A percentile compares a stretch with the other conserved stretches of the same genome.
These are phyloP conservation scores for Leishmania gerbilli DNA, from an alignment of 208 protist species.

Conservation along the genomic window DNA sequence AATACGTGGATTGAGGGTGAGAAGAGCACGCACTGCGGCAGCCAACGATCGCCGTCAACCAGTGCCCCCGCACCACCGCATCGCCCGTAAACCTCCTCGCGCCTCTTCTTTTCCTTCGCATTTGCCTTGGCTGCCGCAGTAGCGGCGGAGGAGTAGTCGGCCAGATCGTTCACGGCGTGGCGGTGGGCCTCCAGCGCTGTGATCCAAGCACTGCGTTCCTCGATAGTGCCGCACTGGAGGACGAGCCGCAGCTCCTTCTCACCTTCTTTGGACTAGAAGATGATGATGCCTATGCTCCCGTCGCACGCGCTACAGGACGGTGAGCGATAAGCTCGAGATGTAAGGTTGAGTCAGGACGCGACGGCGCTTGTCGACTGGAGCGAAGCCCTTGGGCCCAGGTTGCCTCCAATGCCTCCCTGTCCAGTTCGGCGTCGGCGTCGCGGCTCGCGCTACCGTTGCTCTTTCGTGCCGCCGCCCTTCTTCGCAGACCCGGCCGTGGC, in stretches of 20 bases:
- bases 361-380: conserved; percentile 38
- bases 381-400: conserved; percentile 37
- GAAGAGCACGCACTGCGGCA: too few relatives aligned
- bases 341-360: conserved; percentile 42
- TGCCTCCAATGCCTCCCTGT: conserved; percentile 23
- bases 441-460: conserved; percentile 29
- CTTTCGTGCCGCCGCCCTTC: conserved; percentile 17
- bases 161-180: conserved; percentile 41
- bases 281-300: conserved; percentile 43
- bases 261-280: conserved; percentile 36
- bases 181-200: conserved; percentile 46
- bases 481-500: conserved; percentile 16
- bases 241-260: conserved; percentile 40
- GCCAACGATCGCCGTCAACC: too few relatives aligned
- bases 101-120: conserved; percentile 20
- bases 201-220: conserved; percentile 37
- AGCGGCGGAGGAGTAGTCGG: conserved; percentile 31
- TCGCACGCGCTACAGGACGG: conserved; percentile 30
- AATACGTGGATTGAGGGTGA: too few relatives aligned
- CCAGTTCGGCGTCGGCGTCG: conserved; percentile 28
- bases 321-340: conserved; percentile 37
- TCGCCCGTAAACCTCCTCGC: neutral
- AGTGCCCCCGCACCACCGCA: neutral
- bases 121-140: neutral
- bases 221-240: conserved; percentile 38